These are phyloP conservation scores for Globisporangium nodosum DNA, from an alignment of 352 stramenopile species.

Conservation along the genomic window DNA sequence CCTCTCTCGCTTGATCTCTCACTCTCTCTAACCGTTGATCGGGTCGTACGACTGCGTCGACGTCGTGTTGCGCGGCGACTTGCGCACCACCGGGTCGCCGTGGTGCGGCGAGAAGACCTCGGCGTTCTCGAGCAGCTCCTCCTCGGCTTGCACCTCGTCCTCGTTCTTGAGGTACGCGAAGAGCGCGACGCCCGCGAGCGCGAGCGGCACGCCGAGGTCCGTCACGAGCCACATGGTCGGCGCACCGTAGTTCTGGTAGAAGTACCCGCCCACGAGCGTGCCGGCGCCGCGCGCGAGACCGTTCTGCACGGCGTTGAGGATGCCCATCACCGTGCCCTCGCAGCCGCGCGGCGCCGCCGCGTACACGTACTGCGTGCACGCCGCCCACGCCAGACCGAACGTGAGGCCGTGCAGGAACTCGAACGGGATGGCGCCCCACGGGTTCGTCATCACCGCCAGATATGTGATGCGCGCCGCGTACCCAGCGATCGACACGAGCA, in stretches of 20 bases:
- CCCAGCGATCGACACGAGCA: constrained; percentile 62
- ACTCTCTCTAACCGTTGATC: constrained; percentile 15
- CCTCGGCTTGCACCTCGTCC: constrained; percentile 20
- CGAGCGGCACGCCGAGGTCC: constrained; percentile 59
- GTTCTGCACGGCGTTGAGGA: constrained; percentile 75
- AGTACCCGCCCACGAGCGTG: constrained; percentile 68
- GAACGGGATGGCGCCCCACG: constrained; percentile 74
- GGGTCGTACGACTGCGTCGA: constrained; percentile 18
- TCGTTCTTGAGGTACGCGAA: constrained; percentile 63
- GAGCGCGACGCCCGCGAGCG: constrained; percentile 37
- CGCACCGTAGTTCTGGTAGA: constrained; percentile 68
- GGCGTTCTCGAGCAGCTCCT: constrained; percentile 41
- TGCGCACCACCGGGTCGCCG: constrained; percentile 35
- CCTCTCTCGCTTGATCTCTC: too few species aligned
- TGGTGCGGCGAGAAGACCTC: constrained; percentile 61
- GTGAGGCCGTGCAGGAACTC: constrained; percentile 76
- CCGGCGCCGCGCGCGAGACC: constrained; percentile 56
- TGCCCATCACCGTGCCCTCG: constrained; percentile 69
- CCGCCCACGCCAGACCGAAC: constrained; percentile 69
- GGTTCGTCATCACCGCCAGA: constrained; percentile 74
- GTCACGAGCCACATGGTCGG: constrained; percentile 65
- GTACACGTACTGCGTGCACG: constrained; percentile 76
- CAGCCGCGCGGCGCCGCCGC: constrained; percentile 44
- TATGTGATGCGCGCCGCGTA: constrained; percentile 68
- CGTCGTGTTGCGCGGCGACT: constrained; percentile 15